Evolutionary conservation across 176 grass and related monocot genomes (phyloP).

Genomic region (Luzula sylvatica): DNA sequence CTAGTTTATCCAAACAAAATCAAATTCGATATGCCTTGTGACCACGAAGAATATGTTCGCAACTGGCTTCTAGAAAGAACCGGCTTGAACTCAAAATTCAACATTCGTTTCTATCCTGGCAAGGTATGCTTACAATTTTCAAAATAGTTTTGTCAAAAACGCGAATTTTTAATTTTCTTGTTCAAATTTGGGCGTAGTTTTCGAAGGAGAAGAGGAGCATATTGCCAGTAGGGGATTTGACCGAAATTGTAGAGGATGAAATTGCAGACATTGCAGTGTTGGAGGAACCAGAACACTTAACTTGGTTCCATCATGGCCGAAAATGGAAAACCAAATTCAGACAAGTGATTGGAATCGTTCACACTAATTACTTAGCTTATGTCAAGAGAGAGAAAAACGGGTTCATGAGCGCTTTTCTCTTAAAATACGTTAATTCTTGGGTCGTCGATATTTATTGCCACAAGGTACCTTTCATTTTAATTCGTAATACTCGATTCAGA

Average conservation of each 20-base stretch:
- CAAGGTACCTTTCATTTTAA: conserved; percentile 46
- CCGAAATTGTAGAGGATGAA: conserved; percentile 67
- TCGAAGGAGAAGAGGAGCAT: conserved; percentile 92
- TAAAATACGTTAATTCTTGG: conserved; percentile 90
- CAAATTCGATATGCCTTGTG: conserved; percentile 44
- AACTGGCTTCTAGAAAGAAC: conserved; percentile 75
- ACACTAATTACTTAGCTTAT: conserved; percentile 91
- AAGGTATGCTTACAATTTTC: conserved; percentile 40
- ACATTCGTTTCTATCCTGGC: conserved; percentile 77
- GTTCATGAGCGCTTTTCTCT: conserved; percentile 68
- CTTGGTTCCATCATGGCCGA: conserved; percentile 94
- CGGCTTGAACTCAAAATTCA: conserved; percentile 37
- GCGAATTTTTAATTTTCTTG: conserved; percentile 2
- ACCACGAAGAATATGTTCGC: conserved; percentile 66
- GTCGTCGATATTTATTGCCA: conserved; percentile 91
- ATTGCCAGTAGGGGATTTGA: conserved; percentile 91
- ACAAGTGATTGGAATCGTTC: conserved; percentile 85
- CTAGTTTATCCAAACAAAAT: conserved; percentile 92
- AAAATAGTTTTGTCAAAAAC: background rate
- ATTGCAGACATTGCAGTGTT: conserved; percentile 81
- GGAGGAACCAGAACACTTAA: conserved; percentile 98
- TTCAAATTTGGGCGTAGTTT: conserved; percentile 26
- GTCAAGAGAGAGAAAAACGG: conserved; percentile 97
- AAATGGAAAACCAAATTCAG: conserved; percentile 91
- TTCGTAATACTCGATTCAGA: conserved; percentile 1